Evolutionary conservation across 805 yeast species (phyloP), one percentile per base, ranked within the genome.

Genomic region (Nakazawaea wickerhamii): DNA sequence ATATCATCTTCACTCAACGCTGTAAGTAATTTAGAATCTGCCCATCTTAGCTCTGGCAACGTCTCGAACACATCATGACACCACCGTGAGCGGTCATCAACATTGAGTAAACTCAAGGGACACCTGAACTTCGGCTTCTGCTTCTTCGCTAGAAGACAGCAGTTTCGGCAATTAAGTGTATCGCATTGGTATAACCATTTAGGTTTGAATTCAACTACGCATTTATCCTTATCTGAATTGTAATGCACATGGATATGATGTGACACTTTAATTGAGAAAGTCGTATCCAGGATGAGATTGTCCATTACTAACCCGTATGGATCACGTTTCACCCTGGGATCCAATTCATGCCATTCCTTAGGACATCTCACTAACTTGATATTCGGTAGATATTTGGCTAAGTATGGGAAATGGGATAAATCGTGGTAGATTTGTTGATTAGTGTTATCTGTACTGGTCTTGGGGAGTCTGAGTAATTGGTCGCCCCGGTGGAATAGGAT

Each of bases 151-250:
- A 63, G 55, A 36, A 67, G 55, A 50, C 68, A 65, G 45, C 78
- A 73, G 25, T 75, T 73, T 19, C 79, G 54, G 52, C 79, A 73
- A 38, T 61, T 59, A 26, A 54, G 53, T 14, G 60, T 53, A 9
- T 41, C 36, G n/a, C 63, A 64, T 30, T 57, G 57, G 49, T 69
- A 69, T 17, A 73, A 51, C 79, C 79, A 74, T 53, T 74, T 74
- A 0, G 79, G 79, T 43, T 74, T 74, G 43, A 73, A 58, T 48
- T 74, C 79, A 43, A 73, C 52, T 5, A 61, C 50, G 35, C 17
- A 4, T 18, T 18, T 18, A 19, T 32, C 27, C 8, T 25, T 9
- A 10, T 10, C 10, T n/a, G 15, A 13, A 15, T 32, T 18, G 17
- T 17, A 15, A 20, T 40, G 43, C 6, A 21, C 11, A 10, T 3